Evolutionary conservation across 2,329 filamentous ascomycete genomes (phyloP), one percentile per base, ranked within the genome.

Genomic region (Westerdykella ornata): DNA sequence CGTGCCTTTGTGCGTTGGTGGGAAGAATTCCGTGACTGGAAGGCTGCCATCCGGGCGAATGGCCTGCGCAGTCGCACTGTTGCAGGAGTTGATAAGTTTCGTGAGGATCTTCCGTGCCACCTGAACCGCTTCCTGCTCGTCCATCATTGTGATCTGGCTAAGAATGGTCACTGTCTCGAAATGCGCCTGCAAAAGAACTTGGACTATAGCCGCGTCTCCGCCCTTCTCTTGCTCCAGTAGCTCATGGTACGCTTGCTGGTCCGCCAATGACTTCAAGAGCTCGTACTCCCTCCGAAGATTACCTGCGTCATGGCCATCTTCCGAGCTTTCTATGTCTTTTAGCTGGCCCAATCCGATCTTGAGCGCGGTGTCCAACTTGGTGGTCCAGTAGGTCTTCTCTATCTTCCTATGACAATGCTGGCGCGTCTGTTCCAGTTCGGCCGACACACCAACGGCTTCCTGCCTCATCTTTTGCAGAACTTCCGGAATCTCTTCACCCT

Each of bases 111-210:
- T 74, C 61, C 84, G 88, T 18, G 89, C 92, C 42, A 85, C 82
- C 13, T 82, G 73, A 2, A 96, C 77, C 1, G 90, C 92, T 47
- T 94, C 84, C 26, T 84, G 80, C 61, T 94, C 87, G 43, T 77
- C 83, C 81, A 97, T 88, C 28, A 78, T 73, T 52, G 90, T 78
- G 17, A 92, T 86, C 51, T 87, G 85, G 41, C 84, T 81, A 40
- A 98, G 77, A 1, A 88, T 87, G 4, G 86, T 74, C 46, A 97
- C 78, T 2, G 89, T 90, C 56, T 96, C 89, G 53, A 98, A 94
- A 57, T 97, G 90, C 11, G 90, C 87, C 39, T 85, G 83, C 9
- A 97, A 77, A 41, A 98, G 75, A 37, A 86, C 78, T 65, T 96
- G 89, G 57, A 95, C 75, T 50, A 85, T 79, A 14, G 78, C 80